Base-by-base conservation (phyloP, 768 basidiomycete species). In the Tylopilus sp. region DNA sequence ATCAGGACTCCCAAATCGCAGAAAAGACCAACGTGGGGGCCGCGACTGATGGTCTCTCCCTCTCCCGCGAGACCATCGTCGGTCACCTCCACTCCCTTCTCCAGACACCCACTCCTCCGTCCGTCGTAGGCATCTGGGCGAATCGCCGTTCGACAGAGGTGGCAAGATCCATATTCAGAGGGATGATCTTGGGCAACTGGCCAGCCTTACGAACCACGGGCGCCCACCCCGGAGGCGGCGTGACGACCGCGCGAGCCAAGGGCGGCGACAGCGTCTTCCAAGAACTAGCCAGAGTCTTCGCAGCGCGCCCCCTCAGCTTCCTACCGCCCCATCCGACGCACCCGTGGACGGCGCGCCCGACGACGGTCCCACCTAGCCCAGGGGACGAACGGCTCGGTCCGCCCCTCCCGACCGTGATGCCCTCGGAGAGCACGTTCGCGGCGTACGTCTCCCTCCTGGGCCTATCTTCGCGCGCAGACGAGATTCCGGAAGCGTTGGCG, bases 401-500 rank as follows among this genome's bases (percentile, higher is more conserved):
- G 0, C 55, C 60, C 4, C 57, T 68, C 0, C 61, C 53, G 5
- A 69, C 77, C 16, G 69, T 85, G 45, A 62, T 77, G 3, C 81
- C 82, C 6, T 78, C 74, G 48, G 79, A 80, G 58, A 62, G 62
- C 28, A 76, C 78, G 17, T 90, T 82, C 55, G 73, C 76, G 24
- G 64, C 81, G 13, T 85, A 86, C 53, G 74, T 91, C n/a, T 61
- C 76, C 46, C 72, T 90, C 4, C 74, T 90, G 8, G 85, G 83
- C 1, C 64, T 78, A 5, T 73, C 74, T 13, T 70, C 72, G 2
- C 72, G 74, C 2, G 74, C 79, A 10, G 62, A 69, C 0, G 86
- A 91, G 66, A 84, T 93, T 26, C 85, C 89, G 1, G 74, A 79
- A 13, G 74, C 75, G 13, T 66, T 93, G 1, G 81, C 80, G 19